Evolutionary conservation across 352 stramenopile species (phyloP).

Genomic region (Phytophthora sojae): DNA sequence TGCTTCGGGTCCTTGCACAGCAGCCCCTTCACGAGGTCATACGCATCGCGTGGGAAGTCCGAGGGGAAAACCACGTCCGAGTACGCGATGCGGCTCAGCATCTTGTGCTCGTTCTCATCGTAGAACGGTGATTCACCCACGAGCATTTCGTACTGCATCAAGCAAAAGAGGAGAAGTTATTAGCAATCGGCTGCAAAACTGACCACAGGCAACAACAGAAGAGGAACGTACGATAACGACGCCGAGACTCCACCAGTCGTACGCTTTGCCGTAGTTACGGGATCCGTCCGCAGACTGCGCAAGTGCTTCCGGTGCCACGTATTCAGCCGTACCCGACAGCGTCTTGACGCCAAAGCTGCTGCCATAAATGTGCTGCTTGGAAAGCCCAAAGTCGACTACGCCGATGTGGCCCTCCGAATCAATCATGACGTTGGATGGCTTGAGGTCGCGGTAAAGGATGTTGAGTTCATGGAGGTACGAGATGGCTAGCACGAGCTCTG

Average conservation of each 20-base stretch:
- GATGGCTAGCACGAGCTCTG: slow-evolving; percentile 89
- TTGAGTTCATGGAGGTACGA: slow-evolving; percentile 92
- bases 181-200: slow-evolving; percentile 7
- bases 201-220: not conserved
- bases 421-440: slow-evolving; percentile 92
- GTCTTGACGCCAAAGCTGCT: slow-evolving; percentile 89
- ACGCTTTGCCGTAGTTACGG: slow-evolving; percentile 89
- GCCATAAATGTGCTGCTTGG: slow-evolving; percentile 90
- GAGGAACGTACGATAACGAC: slow-evolving; percentile 78
- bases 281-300: slow-evolving; percentile 82
- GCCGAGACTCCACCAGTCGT: slow-evolving; percentile 92
- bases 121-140: slow-evolving; percentile 89
- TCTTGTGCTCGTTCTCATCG: slow-evolving; percentile 90
- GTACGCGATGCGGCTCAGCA: slow-evolving; percentile 87
- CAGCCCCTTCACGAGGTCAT: slow-evolving; percentile 79
- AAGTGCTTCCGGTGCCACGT: slow-evolving; percentile 86
- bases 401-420: slow-evolving; percentile 89
- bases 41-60: slow-evolving; percentile 79
- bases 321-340: slow-evolving; percentile 86
- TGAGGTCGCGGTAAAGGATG: slow-evolving; percentile 90
- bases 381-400: slow-evolving; percentile 90
- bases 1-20: slow-evolving; percentile 77
- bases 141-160: slow-evolving; percentile 87
- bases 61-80: slow-evolving; percentile 77
- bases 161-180: slow-evolving; percentile 14